Percentiles rank a stretch among this genome's conserved stretches.
Conservation (phyloP, 192 early-diverging fungal genomes). For the Backusella psychrophila region DNA sequence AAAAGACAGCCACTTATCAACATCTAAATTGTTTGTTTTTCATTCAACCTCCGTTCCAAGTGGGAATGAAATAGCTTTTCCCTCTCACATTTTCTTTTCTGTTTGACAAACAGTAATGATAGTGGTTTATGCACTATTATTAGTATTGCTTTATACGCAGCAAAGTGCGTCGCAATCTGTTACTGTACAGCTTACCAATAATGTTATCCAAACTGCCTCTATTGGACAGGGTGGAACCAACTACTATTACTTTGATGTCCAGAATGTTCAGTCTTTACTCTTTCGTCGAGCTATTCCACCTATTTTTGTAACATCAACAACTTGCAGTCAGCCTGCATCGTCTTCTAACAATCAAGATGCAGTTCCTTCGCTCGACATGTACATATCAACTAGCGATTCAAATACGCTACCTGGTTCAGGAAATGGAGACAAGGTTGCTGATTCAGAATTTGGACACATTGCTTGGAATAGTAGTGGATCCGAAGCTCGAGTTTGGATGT, state of each 20-base stretch:
- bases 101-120: conserved; percentile 7
- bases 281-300: not conserved
- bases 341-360: conserved; percentile 4
- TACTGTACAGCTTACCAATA: conserved; percentile 20
- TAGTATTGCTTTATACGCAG: not conserved
- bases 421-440: conserved; percentile 11
- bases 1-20: too few relatives aligned
- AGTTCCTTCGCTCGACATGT: conserved; percentile 27
- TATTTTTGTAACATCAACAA: conserved; percentile 30
- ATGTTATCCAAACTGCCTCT: not conserved
- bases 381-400: conserved; percentile 8
- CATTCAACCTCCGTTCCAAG: not conserved
- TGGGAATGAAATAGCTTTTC: not conserved
- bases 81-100: not conserved
- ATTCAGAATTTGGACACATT: conserved; percentile 10
- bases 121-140: conserved; percentile 4
- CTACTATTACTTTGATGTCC: conserved; percentile 19
- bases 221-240: not conserved
- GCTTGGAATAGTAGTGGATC: conserved; percentile 9
- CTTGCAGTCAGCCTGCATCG: conserved; percentile 29
- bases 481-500: conserved; percentile 24
- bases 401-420: conserved; percentile 31
- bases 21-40: not conserved
- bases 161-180: not conserved
- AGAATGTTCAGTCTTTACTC: not conserved